Conservation (phyloP, 2,329 filamentous ascomycete species). For the Periconia macrospinosa region DNA sequence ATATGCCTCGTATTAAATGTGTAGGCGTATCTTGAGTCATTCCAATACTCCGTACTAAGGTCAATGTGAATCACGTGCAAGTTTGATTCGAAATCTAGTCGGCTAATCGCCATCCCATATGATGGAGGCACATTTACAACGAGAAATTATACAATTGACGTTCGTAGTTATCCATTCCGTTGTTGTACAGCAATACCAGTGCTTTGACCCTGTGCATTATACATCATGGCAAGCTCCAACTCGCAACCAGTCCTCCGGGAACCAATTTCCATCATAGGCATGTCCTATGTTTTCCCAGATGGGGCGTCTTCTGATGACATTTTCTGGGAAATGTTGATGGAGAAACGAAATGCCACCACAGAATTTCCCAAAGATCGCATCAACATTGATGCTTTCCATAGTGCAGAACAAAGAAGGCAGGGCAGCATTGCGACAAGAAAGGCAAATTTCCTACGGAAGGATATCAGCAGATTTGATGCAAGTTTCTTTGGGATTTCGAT, state of each 20-base stretch:
- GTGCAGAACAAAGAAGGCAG: conserved; percentile 1
- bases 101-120: too few species aligned
- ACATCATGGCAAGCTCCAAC: too few species aligned
- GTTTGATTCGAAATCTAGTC: too few species aligned
- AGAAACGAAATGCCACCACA: not conserved
- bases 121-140: too few species aligned
- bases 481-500: conserved; percentile 23
- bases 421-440: not conserved
- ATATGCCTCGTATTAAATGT: too few species aligned
- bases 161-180: too few species aligned
- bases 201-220: too few species aligned
- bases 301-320: not conserved
- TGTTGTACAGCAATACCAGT: too few species aligned
- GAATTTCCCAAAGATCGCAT: conserved; percentile 10
- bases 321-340: conserved; percentile 13
- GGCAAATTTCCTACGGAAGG: conserved; percentile 20
- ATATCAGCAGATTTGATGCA: conserved; percentile 22
- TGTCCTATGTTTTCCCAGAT: conserved; percentile 12
- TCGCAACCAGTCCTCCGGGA: not conserved
- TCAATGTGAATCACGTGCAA: too few species aligned
- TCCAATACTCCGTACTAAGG: too few species aligned
- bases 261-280: conserved; percentile 12
- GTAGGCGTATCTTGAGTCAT: too few species aligned
- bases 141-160: too few species aligned
- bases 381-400: conserved; percentile 15